A percentile compares a stretch with the other conserved stretches of the same genome.
Conservation (phyloP, 202 grass and related monocot species). For the Schoenoplectus triqueter region DNA sequence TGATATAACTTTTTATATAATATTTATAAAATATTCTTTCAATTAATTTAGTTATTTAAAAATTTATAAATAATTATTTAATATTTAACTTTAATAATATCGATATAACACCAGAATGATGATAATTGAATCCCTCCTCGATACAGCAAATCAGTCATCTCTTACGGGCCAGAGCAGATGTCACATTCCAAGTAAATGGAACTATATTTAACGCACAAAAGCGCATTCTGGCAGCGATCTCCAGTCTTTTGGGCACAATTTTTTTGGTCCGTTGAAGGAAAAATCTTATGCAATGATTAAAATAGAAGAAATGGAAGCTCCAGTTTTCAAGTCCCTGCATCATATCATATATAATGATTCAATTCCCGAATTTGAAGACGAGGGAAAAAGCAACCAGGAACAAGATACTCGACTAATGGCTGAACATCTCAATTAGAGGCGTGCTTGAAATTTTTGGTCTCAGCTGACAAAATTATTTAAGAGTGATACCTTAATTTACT, state of each 20-base stretch:
- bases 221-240: too few relatives aligned
- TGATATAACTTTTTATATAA: not conserved
- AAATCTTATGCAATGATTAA: not conserved
- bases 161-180: too few relatives aligned
- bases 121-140: too few relatives aligned
- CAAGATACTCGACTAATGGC: not conserved
- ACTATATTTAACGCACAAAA: too few relatives aligned
- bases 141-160: too few relatives aligned
- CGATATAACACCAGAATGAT: too few relatives aligned
- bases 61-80: too few relatives aligned
- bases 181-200: too few relatives aligned
- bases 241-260: too few relatives aligned
- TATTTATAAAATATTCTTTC: not conserved
- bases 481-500: constrained; percentile 21
- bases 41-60: too few relatives aligned
- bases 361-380: not conserved
- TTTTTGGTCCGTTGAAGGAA: not conserved
- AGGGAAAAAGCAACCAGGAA: not conserved
- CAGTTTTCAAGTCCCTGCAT: not conserved
- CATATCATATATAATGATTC: constrained; percentile 33
- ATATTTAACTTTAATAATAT: too few relatives aligned
- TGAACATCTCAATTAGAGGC: constrained; percentile 15
- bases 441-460: constrained; percentile 19
- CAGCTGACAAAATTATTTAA: constrained; percentile 13
- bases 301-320: not conserved